phyloP scores from a whole-genome alignment of 228 moss, liverwort and hornwort genomes.

The Sphagnum fallax region DNA sequence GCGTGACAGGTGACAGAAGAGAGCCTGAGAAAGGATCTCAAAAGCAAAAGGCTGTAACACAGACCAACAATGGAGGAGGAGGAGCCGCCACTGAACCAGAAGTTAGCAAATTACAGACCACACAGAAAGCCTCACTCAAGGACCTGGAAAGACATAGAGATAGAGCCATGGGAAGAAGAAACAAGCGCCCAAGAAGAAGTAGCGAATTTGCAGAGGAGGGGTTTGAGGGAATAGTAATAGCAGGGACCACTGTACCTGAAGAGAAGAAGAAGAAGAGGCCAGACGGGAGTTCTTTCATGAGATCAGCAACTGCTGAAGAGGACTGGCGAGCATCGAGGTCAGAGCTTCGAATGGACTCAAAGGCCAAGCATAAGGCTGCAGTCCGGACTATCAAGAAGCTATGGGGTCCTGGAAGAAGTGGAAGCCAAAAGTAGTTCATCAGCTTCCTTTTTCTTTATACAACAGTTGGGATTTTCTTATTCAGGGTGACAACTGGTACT shows the following conservation, averaged over 20 bases:
- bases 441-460: too few species aligned
- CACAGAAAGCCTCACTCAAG: neutral
- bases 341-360: constrained; percentile 38
- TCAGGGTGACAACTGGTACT: too few species aligned
- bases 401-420: constrained; percentile 27
- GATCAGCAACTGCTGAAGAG: constrained; percentile 29
- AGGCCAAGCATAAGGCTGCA: constrained; percentile 45
- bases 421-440: constrained; percentile 16
- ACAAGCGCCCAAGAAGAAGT: neutral
- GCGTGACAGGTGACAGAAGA: constrained; percentile 4
- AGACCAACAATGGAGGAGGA: constrained; percentile 26
- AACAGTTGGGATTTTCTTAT: too few species aligned
- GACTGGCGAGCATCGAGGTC: constrained; percentile 42
- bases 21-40: constrained; percentile 4
- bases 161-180: neutral
- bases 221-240: neutral
- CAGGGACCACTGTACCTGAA: neutral
- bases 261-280: neutral
- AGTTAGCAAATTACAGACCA: neutral
- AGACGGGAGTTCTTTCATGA: constrained; percentile 26
- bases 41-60: constrained; percentile 5
- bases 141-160: neutral
- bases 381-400: constrained; percentile 49
- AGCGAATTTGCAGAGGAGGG: neutral
- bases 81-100: constrained; percentile 5